phyloP scores from a whole-genome alignment of 192 early-diverging fungal genomes.

The Linnemannia zychae region DNA sequence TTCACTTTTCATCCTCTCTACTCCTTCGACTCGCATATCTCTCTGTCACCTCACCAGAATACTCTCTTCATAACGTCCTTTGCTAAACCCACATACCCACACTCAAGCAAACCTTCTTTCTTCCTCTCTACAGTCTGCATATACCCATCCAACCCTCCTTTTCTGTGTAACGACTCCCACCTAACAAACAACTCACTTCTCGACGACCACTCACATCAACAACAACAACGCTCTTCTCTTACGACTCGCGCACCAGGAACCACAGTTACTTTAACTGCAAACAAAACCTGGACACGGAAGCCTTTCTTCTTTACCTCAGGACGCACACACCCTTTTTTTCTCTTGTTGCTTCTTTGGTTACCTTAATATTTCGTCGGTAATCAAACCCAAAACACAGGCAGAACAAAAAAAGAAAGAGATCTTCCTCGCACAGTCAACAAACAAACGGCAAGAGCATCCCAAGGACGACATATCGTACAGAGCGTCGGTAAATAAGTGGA shows the following conservation, averaged over 20 bases:
- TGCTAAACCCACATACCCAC: neutral
- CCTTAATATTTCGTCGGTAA: neutral
- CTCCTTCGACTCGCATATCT: neutral
- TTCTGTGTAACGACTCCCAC: neutral
- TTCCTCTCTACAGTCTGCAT: neutral
- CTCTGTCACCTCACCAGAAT: too few relatives aligned
- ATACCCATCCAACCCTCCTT: neutral
- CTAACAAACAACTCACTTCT: too few relatives aligned
- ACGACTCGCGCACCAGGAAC: too few relatives aligned
- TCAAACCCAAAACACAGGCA: neutral
- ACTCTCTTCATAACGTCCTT: neutral
- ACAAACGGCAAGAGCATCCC: neutral
- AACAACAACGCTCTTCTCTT: too few relatives aligned
- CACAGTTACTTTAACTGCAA: too few relatives aligned
- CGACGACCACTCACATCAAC: too few relatives aligned
- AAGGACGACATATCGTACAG: neutral
- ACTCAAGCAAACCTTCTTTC: neutral
- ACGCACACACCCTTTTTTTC: neutral
- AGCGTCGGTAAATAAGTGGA: neutral
- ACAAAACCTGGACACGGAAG: neutral
- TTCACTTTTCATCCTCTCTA: too few relatives aligned
- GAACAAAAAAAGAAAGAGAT: neutral
- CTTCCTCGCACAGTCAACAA: neutral
- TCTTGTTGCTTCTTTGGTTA: neutral
- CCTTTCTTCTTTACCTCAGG: neutral